Base-by-base conservation (phyloP, 176 grass and related monocot genomes). In the Elymus sibiricus region DNA sequence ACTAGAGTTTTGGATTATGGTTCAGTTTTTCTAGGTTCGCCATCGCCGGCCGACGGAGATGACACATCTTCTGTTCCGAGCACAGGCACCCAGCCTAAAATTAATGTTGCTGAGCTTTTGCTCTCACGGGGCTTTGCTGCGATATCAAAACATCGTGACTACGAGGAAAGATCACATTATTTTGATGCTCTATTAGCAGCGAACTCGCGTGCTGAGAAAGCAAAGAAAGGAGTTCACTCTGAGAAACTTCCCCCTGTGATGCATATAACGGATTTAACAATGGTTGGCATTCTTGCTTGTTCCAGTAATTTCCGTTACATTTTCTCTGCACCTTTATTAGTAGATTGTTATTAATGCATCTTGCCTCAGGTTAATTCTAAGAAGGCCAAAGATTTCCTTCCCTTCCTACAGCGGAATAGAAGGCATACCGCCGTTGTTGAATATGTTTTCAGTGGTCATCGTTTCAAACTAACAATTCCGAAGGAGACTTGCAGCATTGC, bases 401-500 rank as follows among this genome's bases (percentile, higher is more conserved):
- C 97, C 21, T 99, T 99, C 85, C 75, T 99, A 60, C 94, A 94
- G 77, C 72, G 91, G 51, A 99, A 85, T 59, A 94, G 87, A 89
- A 94, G 97, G 49, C 94, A 91, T 82, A 51, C 94, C 1, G 97
- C 97, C 9, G 68, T 99, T 5, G 97, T 99, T 82, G 97, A 99
- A 84, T 99, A 99, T 90, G 92, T 99, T 60, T 90, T 99, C 72
- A 99, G 97, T 25, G 94, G 97, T 16, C 97, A 99, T 86, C 93
- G 97, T 24, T 99, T 99, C 85, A 99, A 99, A 76, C 77, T 99
- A 39, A 88, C 93, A 70, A 96, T 99, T 59, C 97, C 97, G 15
- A 99, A 99, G 89, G 97, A 99, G 85, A 99, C 97, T 17, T 99
- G 97, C 73, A 99, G 88, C 66, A 99, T 99, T 69, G 97, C 97